phyloP scores from a whole-genome alignment of 192 early-diverging fungal genomes.

The Backusella macrospora region DNA sequence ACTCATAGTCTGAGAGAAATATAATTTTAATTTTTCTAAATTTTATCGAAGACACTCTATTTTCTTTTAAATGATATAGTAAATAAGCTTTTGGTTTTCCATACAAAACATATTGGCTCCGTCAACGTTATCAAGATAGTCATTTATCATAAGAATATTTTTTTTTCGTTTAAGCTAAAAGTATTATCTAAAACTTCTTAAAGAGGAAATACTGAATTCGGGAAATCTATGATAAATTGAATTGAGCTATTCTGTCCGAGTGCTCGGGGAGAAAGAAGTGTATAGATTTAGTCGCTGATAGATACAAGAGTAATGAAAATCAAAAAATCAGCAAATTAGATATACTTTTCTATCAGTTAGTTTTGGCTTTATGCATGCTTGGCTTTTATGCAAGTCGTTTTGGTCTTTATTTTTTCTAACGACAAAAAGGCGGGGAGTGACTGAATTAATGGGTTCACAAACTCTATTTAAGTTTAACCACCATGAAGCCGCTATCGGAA shows the following conservation, averaged over 20 bases:
- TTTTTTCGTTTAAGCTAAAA: not conserved
- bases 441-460: no score
- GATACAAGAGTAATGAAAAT: no score
- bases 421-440: no score
- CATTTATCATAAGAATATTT: not conserved
- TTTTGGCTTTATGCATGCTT: no score
- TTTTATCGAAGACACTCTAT: not conserved
- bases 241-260: not conserved
- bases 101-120: not conserved
- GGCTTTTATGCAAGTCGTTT: no score
- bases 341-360: no score
- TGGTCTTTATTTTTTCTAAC: no score
- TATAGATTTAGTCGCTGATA: not conserved
- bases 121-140: not conserved
- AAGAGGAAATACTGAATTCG: not conserved
- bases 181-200: not conserved
- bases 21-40: no score
- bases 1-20: no score
- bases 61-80: not conserved
- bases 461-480: no score
- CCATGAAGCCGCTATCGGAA: no score
- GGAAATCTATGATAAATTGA: slow-evolving; percentile 4
- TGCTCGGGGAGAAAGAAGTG: not conserved
- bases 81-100: not conserved
- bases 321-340: no score